Evolutionary conservation across 2,329 filamentous ascomycete species (phyloP), one percentile per base, ranked within the genome.

Genomic region (Ophiostoma sp.): DNA sequence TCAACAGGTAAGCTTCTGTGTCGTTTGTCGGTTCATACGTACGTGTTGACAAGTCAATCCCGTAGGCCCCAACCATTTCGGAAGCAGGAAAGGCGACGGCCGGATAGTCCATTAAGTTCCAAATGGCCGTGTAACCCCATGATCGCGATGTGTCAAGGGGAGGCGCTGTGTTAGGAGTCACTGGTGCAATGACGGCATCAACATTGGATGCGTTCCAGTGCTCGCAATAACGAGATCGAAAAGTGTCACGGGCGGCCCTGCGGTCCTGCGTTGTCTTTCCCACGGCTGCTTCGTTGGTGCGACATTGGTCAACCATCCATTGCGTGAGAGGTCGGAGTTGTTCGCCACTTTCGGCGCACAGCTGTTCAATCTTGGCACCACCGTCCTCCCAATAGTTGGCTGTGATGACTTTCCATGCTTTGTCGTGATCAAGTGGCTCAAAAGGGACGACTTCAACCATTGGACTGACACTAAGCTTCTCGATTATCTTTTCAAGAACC

Each of bases 311-410:
- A 1, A 59, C 12, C 55, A 59, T 59, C 55, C 55, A 59, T 9
- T 59, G 55, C 2, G 55, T 59, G 3, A 59, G 22, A 1, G 55
- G 55, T 3, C 55, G 25, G 1, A 59, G 55, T 9, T 31, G 3
- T 31, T 59, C 55, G 25, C 55, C 55, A 17, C 55, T 59, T 59
- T 59, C 55, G 11, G 55, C 55, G 31, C 55, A 59, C 28, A 59
- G 17, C 1, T 11, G 22, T 9, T 31, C 25, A 33, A 59, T 59
- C 28, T 31, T 59, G 11, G 25, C 55, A 19, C 55, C 55, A 22
- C 55, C 55, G 55, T 59, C 55, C 12, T 59, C 55, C 55, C 55
- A 59, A 12, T 59, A 59, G 55, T 59, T 59, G 55, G 55, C 55
- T 17, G 55, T 59, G 15, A 59, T 59, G 9, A 59, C 55, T 11